Base-by-base conservation (phyloP, 2,329 filamentous ascomycete genomes). In the Cladosporium sp. region DNA sequence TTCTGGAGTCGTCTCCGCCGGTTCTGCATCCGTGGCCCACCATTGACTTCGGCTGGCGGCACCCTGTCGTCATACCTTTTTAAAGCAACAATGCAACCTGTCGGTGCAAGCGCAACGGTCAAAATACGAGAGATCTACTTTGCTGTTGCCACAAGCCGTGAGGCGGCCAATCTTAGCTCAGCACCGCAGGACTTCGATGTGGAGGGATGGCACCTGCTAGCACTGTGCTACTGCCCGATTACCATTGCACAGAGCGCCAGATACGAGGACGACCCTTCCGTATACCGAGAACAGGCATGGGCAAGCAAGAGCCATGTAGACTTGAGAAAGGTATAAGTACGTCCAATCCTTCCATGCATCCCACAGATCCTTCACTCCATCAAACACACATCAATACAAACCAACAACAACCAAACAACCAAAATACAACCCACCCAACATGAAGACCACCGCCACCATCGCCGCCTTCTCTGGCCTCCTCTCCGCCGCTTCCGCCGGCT, bases 401-500 rank as follows among this genome's bases (percentile, higher is more conserved):
- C 17, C 28, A 22, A 38, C 20, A 40, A 52, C 42, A 51, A 38
- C 19, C 34, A 51, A 25, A 20, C 40, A 20, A 17, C n/a, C 34
- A 30, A 25, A 25, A 20, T 12, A 20, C 19, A 51, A 37, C 19
- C 30, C 34, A 34, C 40, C 28, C 38, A 67, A 47, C 39, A 71
- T 71, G 67, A 66, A 66, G 60, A n/a, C 59, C 45, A 59, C 60
- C 34, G 30, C 38, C 43, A 37, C 58, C 43, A 14, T 61, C 49
- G 50, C 60, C 36, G 42, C 59, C 54, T 22, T 65, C 56, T 50
- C 60, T 58, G 60, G 61, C 58, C 37, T 67, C 55, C 47, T 55
- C 56, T 59, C 56, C 19, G 20, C 49, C 57, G 58, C 65, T 60
- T 52, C 58, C 22, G 65, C 59, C 57, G 61, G 63, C 52, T 66